Base-by-base conservation (phyloP, 2,329 filamentous ascomycete genomes). In the Exophiala calicioides region DNA sequence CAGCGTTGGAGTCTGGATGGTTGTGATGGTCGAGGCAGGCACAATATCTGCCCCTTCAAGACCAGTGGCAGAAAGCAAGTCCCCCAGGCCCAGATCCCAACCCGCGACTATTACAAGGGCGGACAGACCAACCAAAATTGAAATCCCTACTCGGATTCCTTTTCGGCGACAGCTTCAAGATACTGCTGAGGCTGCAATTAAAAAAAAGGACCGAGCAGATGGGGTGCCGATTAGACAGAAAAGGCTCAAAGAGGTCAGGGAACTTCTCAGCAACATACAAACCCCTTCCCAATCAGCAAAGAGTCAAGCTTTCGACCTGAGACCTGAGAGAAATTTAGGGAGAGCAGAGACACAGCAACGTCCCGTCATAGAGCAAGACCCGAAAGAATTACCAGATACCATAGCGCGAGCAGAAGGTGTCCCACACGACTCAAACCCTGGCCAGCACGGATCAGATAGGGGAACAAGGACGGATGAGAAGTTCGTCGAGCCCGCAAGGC, bases 1-100 rank as follows among this genome's bases (percentile, higher is more conserved):
- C 21, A 60, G 60, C 32, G 65, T 73, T 10, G 71, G 71, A 4
- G 71, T 74, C 1, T 74, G 71, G 71, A 73, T 74, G 69, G 59
- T 72, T 2, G 68, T 74, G 3, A 63, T 74, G 58, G 67, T 72
- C 1, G 70, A 73, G 44, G 63, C 67, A 27, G 44, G 21, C 1
- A 52, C 47, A 34, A 47, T 47, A 16, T 32, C 33, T 12, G 35
- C 20, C 9, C 15, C 13, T 19, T 6, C 9, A 21, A 15, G 13
- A 12, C 15, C 9, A 2, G 31, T 36, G n/a, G 30, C 4, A 23
- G 13, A 19, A 13, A 16, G 4, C 18, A 12, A 12, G 29, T 18
- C 7, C 16, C 26, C 26, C 9, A n/a, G 13, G 29, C 23, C 12
- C 8, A 45, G 13, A 15, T 15, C 20, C 16, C 36, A 33, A 26